Evolutionary conservation across 345 rosid genomes (phyloP).

Genomic region (Lumnitzera littorea): DNA sequence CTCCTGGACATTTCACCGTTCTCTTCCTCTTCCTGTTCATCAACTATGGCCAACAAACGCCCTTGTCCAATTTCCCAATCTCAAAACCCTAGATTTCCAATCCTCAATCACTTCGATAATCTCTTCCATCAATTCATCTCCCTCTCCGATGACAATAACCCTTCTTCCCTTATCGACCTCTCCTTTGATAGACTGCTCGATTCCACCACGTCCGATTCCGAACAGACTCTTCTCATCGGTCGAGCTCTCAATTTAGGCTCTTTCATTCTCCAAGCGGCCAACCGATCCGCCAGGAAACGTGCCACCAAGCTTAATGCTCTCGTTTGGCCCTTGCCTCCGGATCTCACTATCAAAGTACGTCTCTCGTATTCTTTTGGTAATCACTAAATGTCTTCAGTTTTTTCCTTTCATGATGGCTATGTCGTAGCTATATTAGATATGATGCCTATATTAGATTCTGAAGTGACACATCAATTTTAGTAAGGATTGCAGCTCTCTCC

Average conservation of each 20-base stretch:
- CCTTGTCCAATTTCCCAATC: constrained; percentile 34
- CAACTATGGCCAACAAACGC: constrained; percentile 53
- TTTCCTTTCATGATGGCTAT: not conserved
- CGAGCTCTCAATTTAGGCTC: constrained; percentile 55
- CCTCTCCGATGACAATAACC: constrained; percentile 38
- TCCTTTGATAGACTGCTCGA: constrained; percentile 66
- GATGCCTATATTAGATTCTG: no score
- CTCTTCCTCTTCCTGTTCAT: not conserved
- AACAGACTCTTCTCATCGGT: constrained; percentile 51
- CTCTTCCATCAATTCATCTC: constrained; percentile 43
- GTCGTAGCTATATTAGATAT: not conserved
- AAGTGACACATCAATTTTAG: no score
- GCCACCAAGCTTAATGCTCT: constrained; percentile 56
- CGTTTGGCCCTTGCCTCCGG: constrained; percentile 69
- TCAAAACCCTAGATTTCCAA: constrained; percentile 8
- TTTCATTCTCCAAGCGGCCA: constrained; percentile 51
- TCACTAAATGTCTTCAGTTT: not conserved
- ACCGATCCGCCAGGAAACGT: constrained; percentile 57
- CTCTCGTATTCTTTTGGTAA: not conserved
- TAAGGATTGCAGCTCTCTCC: no score
- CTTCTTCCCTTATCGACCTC: constrained; percentile 40
- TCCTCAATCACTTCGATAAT: constrained; percentile 25
- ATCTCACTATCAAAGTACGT: constrained; percentile 68
- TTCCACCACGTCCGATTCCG: constrained; percentile 38
- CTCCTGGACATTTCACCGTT: constrained; percentile 20